phyloP scores from a whole-genome alignment of 495 filamentous ascomycete genomes.

The Penicillium taxi region DNA sequence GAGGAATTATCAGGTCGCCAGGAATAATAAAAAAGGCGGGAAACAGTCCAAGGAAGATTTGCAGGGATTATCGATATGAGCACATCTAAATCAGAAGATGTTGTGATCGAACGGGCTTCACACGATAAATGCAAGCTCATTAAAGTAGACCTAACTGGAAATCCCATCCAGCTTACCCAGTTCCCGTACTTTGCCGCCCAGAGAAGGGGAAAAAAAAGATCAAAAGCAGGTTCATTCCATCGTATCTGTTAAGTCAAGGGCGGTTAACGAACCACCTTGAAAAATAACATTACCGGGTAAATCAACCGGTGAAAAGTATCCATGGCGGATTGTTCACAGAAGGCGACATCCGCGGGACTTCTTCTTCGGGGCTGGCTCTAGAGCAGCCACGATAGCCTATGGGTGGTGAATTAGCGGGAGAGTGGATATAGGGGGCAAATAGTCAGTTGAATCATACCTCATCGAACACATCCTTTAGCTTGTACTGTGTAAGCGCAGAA shows the following conservation, averaged over 20 bases:
- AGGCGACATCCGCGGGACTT: conserved; percentile 43
- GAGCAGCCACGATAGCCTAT: conserved; percentile 82
- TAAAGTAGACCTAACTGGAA: no score
- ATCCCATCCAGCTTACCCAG: conserved; percentile 13
- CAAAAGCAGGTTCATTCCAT: conserved; percentile 22
- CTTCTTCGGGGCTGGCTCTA: conserved; percentile 74
- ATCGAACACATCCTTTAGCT: conserved; percentile 98
- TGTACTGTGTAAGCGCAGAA: conserved; percentile 94
- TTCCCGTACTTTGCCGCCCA: no score
- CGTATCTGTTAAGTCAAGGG: conserved; percentile 16
- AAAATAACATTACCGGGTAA: conserved; percentile 1
- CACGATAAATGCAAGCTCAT: no score
- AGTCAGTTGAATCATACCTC: conserved; percentile 56
- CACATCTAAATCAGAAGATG: no score
- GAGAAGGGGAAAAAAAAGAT: conserved; percentile 12
- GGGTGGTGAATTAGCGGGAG: conserved; percentile 7
- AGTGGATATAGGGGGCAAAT: conserved; percentile 1
- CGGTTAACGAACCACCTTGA: neutral
- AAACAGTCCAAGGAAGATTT: no score
- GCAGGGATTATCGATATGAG: no score
- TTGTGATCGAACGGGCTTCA: no score
- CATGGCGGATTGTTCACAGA: conserved; percentile 24
- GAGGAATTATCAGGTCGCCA: no score
- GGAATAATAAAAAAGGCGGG: neutral
- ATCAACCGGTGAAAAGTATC: conserved; percentile 19